Evolutionary conservation across 495 filamentous ascomycete species (phyloP).

Genomic region (Alectoria sarmentosa): DNA sequence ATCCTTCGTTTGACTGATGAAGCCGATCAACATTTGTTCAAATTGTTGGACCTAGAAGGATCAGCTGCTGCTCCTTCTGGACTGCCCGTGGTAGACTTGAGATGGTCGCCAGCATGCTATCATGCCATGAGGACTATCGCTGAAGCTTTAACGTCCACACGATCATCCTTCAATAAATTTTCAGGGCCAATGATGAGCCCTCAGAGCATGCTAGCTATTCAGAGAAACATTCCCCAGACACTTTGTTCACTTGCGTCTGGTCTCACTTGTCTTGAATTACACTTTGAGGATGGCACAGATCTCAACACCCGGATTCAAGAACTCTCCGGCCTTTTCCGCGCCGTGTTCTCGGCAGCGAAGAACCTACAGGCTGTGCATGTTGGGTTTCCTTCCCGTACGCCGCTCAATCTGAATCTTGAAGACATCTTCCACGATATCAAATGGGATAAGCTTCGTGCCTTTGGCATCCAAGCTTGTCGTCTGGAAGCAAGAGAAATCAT

Average conservation of each 20-base stretch:
- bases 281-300: slow-evolving; percentile 51
- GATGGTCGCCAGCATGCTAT: slow-evolving; percentile 58
- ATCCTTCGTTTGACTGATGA: slow-evolving; percentile 56
- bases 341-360: slow-evolving; percentile 50
- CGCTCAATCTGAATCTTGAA: slow-evolving; percentile 51
- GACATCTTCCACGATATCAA: slow-evolving; percentile 55
- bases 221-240: slow-evolving; percentile 38
- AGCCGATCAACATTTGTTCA: slow-evolving; percentile 46
- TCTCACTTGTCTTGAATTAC: slow-evolving; percentile 51
- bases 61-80: slow-evolving; percentile 25
- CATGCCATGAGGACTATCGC: slow-evolving; percentile 53
- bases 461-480: slow-evolving; percentile 61
- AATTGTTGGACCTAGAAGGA: slow-evolving; percentile 31
- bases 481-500: slow-evolving; percentile 55
- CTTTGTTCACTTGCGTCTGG: slow-evolving; percentile 47
- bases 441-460: slow-evolving; percentile 54
- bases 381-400: slow-evolving; percentile 51
- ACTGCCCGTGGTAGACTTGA: slow-evolving; percentile 35
- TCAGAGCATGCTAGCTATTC: slow-evolving; percentile 46
- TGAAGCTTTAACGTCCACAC: slow-evolving; percentile 47
- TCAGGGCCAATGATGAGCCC: slow-evolving; percentile 60
- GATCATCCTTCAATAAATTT: slow-evolving; percentile 51
- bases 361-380: slow-evolving; percentile 60
- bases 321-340: slow-evolving; percentile 48
- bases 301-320: slow-evolving; percentile 48